Evolutionary conservation across 2,329 filamentous ascomycete species (phyloP).

Genomic region (Metarhizium album): DNA sequence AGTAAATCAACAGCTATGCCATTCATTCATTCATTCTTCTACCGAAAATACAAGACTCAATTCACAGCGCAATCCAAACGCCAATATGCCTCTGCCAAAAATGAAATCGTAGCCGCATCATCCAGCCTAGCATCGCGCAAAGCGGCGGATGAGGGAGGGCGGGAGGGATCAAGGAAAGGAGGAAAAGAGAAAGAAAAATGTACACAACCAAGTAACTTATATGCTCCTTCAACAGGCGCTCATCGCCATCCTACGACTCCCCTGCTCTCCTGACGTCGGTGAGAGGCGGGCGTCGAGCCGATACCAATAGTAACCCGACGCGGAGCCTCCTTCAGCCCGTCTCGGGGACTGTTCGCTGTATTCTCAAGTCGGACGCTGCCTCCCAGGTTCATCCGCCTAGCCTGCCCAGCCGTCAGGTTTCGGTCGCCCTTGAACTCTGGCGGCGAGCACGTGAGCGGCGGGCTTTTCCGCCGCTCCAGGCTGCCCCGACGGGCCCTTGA

Average conservation of each 20-base stretch:
- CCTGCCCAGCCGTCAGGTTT: conserved; percentile 42
- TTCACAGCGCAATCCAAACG: not conserved
- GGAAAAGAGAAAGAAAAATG: not conserved
- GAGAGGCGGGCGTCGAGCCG: conserved; percentile 14
- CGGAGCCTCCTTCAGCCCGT: conserved; percentile 15
- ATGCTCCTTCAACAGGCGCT: conserved; percentile 5
- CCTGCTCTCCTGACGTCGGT: conserved; percentile 21
- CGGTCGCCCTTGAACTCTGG: conserved; percentile 29
- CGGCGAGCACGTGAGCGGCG: conserved; percentile 43
- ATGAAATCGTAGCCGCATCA: not conserved
- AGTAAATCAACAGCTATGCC: not conserved
- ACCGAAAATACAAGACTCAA: not conserved
- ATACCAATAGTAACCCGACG: conserved; percentile 29
- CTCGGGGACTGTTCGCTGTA: conserved; percentile 14
- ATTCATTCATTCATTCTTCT: not conserved
- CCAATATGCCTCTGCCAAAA: not conserved
- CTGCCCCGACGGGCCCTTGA: conserved; percentile 41
- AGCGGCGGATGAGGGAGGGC: not conserved
- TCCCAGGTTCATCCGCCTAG: conserved; percentile 45
- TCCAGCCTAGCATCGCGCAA: not conserved
- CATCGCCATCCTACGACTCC: conserved; percentile 20
- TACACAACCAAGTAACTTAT: not conserved
- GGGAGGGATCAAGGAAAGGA: not conserved
- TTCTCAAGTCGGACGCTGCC: conserved; percentile 26
- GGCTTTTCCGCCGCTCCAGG: conserved; percentile 38